Base-by-base conservation (phyloP, 345 rosid genomes). In the Eucalyptus microcorys region DNA sequence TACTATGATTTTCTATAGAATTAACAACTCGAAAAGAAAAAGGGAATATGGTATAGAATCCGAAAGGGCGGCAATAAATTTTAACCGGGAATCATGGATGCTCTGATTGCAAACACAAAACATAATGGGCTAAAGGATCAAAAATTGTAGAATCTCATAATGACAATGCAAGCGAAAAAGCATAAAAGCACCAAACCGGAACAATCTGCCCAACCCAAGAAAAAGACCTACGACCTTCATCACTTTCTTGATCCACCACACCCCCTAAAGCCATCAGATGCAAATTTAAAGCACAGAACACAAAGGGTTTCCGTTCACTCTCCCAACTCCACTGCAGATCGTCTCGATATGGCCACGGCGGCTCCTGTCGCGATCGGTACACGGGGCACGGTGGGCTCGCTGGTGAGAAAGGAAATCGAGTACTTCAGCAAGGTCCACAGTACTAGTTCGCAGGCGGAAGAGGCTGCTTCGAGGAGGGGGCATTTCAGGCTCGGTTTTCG, bases 311-410 rank as follows among this genome's bases (percentile, higher is more conserved):
- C 30, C 6, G 24, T 40, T 76, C 84, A 10, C 47, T 76, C 84
- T 40, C 84, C 84, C 84, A 42, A 21, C 84, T 76, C 15, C 47
- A 6, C 83, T 3, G 27, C 3, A 37, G 83, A 37, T 76, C 26
- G 84, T 21, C 84, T 24, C 1, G 30, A 27, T 1, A 86, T 52
- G 87, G 87, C 87, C 40, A 55, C 37, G 27, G 42, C 13, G 8
- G 89, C 50, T 53, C 89, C 90, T 13, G 92, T 94, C 24, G 95
- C 96, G 17, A 92, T 96, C 57, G 99, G 99, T 45, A 95, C 97
- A 13, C 89, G 95, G 90, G 99, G 99, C 88, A 96, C 96, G 1
- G 93, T 96, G 8, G 99, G 97, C 90, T 95, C 97, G 16, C 95
- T 96, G 22, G 93, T 96, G 14, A 94, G 94, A 91, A 95, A 91